phyloP scores from a whole-genome alignment of 2,329 filamentous ascomycete species.

The Xylaria sp. region DNA sequence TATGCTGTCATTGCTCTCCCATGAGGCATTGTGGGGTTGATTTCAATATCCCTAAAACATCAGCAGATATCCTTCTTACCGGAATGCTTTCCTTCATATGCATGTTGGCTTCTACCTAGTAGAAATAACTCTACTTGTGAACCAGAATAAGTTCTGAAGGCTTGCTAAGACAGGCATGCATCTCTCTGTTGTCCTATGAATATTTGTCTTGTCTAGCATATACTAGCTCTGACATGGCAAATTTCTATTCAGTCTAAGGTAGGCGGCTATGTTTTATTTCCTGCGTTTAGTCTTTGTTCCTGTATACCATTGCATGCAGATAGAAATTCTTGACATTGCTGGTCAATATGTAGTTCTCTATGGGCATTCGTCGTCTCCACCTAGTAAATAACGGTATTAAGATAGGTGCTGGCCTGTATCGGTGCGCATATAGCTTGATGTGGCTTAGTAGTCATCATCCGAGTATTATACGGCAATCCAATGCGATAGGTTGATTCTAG shows the following conservation, averaged over 20 bases:
- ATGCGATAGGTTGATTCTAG: not conserved
- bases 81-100: not conserved
- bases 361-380: not conserved
- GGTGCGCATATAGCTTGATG: not conserved
- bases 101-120: not conserved
- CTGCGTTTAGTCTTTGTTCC: not conserved
- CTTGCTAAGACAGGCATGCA: constrained; percentile 2
- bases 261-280: not conserved
- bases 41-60: not conserved
- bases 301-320: not conserved
- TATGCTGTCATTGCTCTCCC: no score
- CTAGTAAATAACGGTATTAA: not conserved
- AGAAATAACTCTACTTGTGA: not conserved
- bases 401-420: not conserved
- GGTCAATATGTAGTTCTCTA: not conserved
- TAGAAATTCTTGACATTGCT: not conserved
- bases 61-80: no score
- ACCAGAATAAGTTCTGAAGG: not conserved
- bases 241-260: not conserved
- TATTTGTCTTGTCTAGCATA: not conserved
- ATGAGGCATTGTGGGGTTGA: not conserved
- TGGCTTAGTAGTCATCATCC: not conserved
- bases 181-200: not conserved
- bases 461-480: not conserved
- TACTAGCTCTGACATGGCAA: not conserved